Evolutionary conservation across 352 stramenopile species (phyloP).

Genomic region (Globisporangium paroecandrum): DNA sequence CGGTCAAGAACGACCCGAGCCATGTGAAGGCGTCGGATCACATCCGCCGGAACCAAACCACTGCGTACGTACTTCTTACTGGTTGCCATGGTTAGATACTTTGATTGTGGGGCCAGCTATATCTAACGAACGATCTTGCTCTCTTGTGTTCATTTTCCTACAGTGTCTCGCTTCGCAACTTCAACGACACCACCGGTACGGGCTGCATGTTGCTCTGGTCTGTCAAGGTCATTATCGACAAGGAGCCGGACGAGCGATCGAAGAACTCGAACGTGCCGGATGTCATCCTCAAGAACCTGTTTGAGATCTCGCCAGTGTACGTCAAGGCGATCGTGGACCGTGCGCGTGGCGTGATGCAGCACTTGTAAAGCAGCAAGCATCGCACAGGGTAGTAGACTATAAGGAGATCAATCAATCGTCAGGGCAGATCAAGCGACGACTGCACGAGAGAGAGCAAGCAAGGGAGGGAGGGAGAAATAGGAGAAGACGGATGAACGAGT

Average conservation of each 20-base stretch:
- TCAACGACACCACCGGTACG: conserved; percentile 63
- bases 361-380: conserved; percentile 26
- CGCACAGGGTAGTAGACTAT: neutral
- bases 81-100: neutral
- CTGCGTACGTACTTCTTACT: conserved; percentile 47
- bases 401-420: neutral
- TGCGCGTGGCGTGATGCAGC: conserved; percentile 44
- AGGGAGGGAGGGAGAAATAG: neutral
- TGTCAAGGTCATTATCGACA: conserved; percentile 78
- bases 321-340: conserved; percentile 83
- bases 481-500: neutral
- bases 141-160: conserved; percentile 2
- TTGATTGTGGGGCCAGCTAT: neutral
- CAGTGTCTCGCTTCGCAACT: conserved; percentile 78
- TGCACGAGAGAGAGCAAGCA: conserved; percentile 9
- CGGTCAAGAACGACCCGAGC: conserved; percentile 68
- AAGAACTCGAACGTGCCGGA: conserved; percentile 82
- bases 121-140: neutral
- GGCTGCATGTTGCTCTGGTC: conserved; percentile 80
- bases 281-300: conserved; percentile 87
- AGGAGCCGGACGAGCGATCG: conserved; percentile 64
- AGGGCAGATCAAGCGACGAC: conserved; percentile 16
- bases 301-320: conserved; percentile 81
- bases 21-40: conserved; percentile 59
- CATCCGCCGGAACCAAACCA: conserved; percentile 75